A percentile compares a stretch with the other conserved stretches of the same genome.
phyloP scores from a whole-genome alignment of 2,329 filamentous ascomycete genomes.

The Cladosporium sp. region DNA sequence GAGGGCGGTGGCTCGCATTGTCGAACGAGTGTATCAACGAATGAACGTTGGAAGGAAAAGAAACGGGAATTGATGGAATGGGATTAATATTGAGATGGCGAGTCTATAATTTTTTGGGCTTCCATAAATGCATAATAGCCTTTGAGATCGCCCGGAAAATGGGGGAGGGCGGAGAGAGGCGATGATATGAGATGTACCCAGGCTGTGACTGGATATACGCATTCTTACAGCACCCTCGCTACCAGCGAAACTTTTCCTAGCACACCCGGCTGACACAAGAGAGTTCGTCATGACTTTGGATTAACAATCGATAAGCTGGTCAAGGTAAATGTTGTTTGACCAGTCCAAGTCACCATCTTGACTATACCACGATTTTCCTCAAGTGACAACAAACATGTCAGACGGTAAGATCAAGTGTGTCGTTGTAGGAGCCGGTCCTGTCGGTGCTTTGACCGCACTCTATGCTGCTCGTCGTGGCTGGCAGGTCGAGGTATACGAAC shows the following conservation, averaged over 20 bases:
- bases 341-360: too few relatives aligned
- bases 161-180: background rate
- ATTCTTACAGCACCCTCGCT: too few relatives aligned
- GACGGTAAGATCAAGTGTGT: slow-evolving; percentile 39
- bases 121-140: background rate
- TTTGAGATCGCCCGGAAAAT: background rate
- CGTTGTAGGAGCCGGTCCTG: slow-evolving; percentile 86
- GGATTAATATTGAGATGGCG: too few relatives aligned
- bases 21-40: slow-evolving; percentile 1
- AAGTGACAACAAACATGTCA: background rate
- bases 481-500: slow-evolving; percentile 88
- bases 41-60: background rate
- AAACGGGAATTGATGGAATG: background rate
- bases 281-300: slow-evolving; percentile 3
- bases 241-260: too few relatives aligned
- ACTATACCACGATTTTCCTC: too few relatives aligned
- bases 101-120: background rate
- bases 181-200: too few relatives aligned
- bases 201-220: too few relatives aligned
- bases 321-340: too few relatives aligned
- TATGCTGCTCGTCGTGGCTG: slow-evolving; percentile 88
- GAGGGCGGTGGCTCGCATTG: slow-evolving; percentile 22
- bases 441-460: slow-evolving; percentile 83
- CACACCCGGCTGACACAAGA: too few relatives aligned
- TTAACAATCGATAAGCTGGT: too few relatives aligned